These are phyloP conservation scores for Mitragyna speciosa DNA, from an alignment of 257 asterid genomes.

Conservation along the genomic window DNA sequence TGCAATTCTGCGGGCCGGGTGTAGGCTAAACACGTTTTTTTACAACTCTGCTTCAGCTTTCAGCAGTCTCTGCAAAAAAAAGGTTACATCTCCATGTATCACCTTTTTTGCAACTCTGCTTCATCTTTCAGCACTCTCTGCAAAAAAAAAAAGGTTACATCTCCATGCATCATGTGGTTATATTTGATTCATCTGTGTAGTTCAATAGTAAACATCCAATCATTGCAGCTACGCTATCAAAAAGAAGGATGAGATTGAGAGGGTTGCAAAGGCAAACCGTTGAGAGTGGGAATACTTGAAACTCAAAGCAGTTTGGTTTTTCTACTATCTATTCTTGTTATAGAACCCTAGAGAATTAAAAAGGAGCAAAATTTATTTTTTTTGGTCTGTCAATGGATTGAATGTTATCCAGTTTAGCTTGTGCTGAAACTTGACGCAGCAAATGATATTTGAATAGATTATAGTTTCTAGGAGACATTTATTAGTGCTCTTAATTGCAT, in stretches of 20 bases:
- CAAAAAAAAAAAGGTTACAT: too few relatives aligned
- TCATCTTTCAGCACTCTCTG: too few relatives aligned
- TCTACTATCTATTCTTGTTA: background rate
- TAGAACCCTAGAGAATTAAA: conserved; percentile 13
- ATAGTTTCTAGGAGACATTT: background rate
- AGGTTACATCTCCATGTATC: too few relatives aligned
- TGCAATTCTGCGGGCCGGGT: too few relatives aligned
- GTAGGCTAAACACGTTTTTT: too few relatives aligned
- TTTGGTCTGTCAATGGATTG: background rate
- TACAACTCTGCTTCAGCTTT: too few relatives aligned
- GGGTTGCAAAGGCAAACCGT: conserved; percentile 93
- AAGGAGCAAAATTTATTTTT: background rate
- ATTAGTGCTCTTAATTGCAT: background rate
- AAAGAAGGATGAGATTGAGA: conserved; percentile 90
- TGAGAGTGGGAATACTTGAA: conserved; percentile 24
- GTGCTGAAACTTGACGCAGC: background rate
- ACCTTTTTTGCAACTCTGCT: too few relatives aligned
- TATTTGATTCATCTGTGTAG: background rate
- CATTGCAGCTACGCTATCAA: conserved; percentile 75
- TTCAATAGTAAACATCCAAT: background rate
- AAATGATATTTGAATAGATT: background rate
- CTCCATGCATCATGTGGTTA: background rate
- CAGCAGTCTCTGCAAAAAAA: too few relatives aligned
- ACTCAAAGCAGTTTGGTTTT: conserved; percentile 22
- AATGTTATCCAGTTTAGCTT: conserved; percentile 4